Base-by-base conservation (phyloP, 306 rosid genomes). In the Psophocarpus tetragonolobus region DNA sequence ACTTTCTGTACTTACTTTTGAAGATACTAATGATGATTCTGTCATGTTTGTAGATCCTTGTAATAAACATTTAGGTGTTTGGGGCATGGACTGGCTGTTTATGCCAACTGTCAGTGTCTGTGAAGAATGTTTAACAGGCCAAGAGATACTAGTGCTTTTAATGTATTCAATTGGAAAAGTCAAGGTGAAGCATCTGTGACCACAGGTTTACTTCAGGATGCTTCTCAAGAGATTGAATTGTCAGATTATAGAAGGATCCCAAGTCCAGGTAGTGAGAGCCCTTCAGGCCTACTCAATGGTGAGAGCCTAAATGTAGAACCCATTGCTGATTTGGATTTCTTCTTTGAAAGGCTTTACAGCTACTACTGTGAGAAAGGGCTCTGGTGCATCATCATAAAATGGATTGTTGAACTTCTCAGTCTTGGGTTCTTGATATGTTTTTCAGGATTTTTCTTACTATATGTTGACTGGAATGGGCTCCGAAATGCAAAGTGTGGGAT, bases 301-400 rank as follows among this genome's bases (percentile, higher is more conserved):
- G 98, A 95, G 70, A 89, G 92, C 66, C 64, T 84, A 74, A 87
- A 86, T 81, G 90, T 80, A 5, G 90, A 92, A 84, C 97, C 91
- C 21, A 92, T 95, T 83, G 85, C 96, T 18, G 99, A 95, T 82
- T 84, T 95, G 88, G 99, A 95, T 85, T 89, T 95, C 50, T 95
- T 95, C 90, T 95, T 92, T 27, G 97, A 95, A 90, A 90, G 96
- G 80, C 84, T 95, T 76, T 95, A 95, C 81, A 75, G 85, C 83
- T 95, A 95, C 89, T 95, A 87, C 71, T 87, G 97, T 74, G 96
- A 91, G 77, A 92, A 92, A 85, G 99, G 99, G 79, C 96, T 95
- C 35, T 88, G 99, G 97, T 92, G 96, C 71, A 91, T 95, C 71
- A 83, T 95, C 60, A 80, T 80, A 82, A 92, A 92, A 84, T 92